Evolutionary conservation across 1,284 basidiomycete species (phyloP), one percentile per base, ranked within the genome.

Genomic region (Cryptococcus floricola): DNA sequence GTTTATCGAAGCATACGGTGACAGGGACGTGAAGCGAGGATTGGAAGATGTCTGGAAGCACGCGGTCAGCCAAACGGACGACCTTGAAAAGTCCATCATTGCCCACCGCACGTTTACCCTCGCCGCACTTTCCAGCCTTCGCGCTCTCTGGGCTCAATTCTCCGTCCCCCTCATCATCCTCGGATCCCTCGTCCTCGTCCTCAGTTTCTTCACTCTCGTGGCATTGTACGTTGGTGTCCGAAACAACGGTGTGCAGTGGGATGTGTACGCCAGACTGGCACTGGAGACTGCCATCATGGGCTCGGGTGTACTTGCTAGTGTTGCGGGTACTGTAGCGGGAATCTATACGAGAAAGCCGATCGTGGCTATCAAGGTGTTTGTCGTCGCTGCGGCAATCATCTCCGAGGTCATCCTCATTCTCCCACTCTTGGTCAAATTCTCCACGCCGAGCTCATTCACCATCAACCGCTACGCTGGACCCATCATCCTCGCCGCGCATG

Each of bases 131-230:
- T 78, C 80, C 1, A 81, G 82, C 3, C 93, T 94, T 64, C 85
- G 92, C 7, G 78, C 83, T 23, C 85, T 97, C 51, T 99, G 96
- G 96, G 95, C 96, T 0, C 89, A 90, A 68, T 98, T 98, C 79
- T 90, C 93, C 61, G 79, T 87, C 4, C 68, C 82, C 0, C 80
- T 90, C 12, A 98, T 98, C 80, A 74, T 75, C 3, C 77, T 87
- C 19, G 95, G 83, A 6, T 54, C 82, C 4, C 48, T 63, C 14
- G 68, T 82, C 34, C 74, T 83, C 23, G 66, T 62, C 2, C 58
- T 78, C 14, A 74, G 73, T 48, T 48, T 78, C 0, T 64, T 72
- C 2, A 70, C 74, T 0, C 58, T 74, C 14, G 60, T 73, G 53
- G 64, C 69, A 1, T 58, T 79, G 4, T 80, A 79, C 61, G 58